Conservation (phyloP, 2,329 filamentous ascomycete species). For the Pseudogymnoascus destructans region DNA sequence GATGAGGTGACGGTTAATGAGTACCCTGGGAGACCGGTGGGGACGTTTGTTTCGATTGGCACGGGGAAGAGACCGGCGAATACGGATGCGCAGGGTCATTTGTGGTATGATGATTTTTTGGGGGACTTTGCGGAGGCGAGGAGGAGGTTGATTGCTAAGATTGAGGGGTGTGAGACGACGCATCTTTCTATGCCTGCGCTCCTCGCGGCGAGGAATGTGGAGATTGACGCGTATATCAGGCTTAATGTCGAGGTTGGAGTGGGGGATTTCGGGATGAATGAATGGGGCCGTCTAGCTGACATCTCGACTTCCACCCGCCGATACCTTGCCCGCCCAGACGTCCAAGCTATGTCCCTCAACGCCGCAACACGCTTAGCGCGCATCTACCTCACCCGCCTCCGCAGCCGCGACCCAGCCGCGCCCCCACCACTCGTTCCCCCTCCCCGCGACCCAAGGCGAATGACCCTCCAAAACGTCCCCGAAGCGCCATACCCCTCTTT, state of each 20-base stretch:
- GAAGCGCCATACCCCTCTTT: constrained; percentile 26
- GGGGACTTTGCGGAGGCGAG: constrained; percentile 77
- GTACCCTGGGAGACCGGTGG: constrained; percentile 87
- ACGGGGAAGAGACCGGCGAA: constrained; percentile 69
- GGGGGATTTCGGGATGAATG: constrained; percentile 97
- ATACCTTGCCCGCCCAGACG: constrained; percentile 61
- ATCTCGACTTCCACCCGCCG: constrained; percentile 85
- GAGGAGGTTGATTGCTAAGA: constrained; percentile 72
- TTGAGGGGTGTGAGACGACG: constrained; percentile 86
- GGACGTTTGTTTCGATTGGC: constrained; percentile 86
- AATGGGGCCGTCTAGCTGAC: constrained; percentile 86
- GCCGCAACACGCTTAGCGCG: constrained; percentile 72
- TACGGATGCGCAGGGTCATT: constrained; percentile 55
- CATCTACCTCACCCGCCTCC: constrained; percentile 58
- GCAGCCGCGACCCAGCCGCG: constrained; percentile 6
- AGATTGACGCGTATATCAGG: constrained; percentile 82
- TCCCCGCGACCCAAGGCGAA: constrained; percentile 3
- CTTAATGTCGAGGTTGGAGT: constrained; percentile 96
- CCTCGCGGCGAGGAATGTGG: constrained; percentile 64
- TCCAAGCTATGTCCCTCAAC: constrained; percentile 64
- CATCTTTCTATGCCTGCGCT: constrained; percentile 81
- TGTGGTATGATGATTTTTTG: constrained; percentile 91
- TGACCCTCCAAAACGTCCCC: constrained; percentile 23
- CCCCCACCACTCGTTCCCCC: neutral
- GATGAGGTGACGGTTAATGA: constrained; percentile 88